phyloP scores from a whole-genome alignment of 768 basidiomycete species.

The Xerocomellus chrysenteron region DNA sequence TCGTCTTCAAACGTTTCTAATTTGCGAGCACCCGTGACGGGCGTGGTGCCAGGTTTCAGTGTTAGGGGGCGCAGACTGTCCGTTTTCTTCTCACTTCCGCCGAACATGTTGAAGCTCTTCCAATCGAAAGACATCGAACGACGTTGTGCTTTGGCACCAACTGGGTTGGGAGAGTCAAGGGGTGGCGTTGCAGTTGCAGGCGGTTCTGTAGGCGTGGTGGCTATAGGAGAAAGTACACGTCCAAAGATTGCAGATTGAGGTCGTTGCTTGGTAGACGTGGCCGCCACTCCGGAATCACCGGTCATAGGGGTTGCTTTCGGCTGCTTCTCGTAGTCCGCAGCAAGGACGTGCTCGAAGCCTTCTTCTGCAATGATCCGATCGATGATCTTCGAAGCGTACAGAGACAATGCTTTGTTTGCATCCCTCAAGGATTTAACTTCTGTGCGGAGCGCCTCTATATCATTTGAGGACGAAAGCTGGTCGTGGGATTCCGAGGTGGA shows the following conservation, averaged over 20 bases:
- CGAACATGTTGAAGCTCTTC: constrained; percentile 74
- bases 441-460: constrained; percentile 70
- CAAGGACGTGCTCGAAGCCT: constrained; percentile 94
- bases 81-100: constrained; percentile 58
- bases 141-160: constrained; percentile 49
- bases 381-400: constrained; percentile 97
- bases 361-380: constrained; percentile 96
- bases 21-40: constrained; percentile 68
- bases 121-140: constrained; percentile 85
- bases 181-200: constrained; percentile 23
- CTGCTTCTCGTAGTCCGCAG: constrained; percentile 82
- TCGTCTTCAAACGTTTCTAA: constrained; percentile 90
- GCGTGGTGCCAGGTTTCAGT: constrained; percentile 58
- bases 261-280: constrained; percentile 43
- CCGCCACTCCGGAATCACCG: constrained; percentile 15
- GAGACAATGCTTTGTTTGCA: constrained; percentile 91
- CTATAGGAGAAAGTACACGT: constrained; percentile 34
- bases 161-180: constrained; percentile 24
- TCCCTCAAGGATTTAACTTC: constrained; percentile 94
- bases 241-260: constrained; percentile 62
- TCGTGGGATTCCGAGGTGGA: constrained; percentile 43
- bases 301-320: constrained; percentile 43
- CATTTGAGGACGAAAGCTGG: constrained; percentile 44
- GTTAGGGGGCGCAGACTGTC: constrained; percentile 70
- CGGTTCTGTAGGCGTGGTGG: constrained; percentile 32